Evolutionary conservation across 192 early-diverging fungal genomes (phyloP).

Genomic region (Lobosporangium transversale): DNA sequence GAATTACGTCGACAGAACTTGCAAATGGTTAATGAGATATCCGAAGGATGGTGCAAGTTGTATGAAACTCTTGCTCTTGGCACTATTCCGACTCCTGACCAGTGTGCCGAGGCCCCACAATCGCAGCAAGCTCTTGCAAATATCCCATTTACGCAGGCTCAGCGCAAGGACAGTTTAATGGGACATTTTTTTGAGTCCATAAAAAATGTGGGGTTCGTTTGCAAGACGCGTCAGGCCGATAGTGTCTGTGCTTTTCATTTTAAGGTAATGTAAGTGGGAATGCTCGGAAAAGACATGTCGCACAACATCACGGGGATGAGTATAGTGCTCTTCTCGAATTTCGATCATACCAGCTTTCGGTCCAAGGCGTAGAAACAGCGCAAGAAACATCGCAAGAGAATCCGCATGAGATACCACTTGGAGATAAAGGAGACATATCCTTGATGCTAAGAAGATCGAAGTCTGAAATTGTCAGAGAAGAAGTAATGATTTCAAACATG

Average conservation of each 20-base stretch:
- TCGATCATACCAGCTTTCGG: not conserved
- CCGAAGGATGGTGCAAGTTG: constrained; percentile 5
- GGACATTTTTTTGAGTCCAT: not conserved
- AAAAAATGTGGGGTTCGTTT: not conserved
- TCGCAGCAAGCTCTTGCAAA: not conserved
- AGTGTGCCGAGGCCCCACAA: not conserved
- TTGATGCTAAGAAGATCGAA: not conserved
- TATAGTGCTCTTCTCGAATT: constrained; percentile 3
- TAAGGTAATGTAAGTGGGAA: not conserved
- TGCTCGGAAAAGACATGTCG: not conserved
- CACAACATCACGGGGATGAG: not conserved
- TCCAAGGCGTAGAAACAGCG: not conserved
- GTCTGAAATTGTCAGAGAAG: not conserved
- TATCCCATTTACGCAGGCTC: not conserved
- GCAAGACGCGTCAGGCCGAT: not conserved
- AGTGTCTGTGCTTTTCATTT: not conserved
- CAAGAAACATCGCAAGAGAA: too few relatives aligned
- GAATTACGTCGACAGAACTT: too few relatives aligned
- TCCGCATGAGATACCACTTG: too few relatives aligned
- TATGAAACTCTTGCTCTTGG: constrained; percentile 6
- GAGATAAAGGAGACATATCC: not conserved
- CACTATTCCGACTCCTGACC: constrained; percentile 2
- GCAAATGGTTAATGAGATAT: too few relatives aligned
- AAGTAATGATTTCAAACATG: not conserved
- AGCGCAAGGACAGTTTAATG: not conserved